Evolutionary conservation across 1,284 basidiomycete species (phyloP).

Genomic region (Ganoderma resinaceum): DNA sequence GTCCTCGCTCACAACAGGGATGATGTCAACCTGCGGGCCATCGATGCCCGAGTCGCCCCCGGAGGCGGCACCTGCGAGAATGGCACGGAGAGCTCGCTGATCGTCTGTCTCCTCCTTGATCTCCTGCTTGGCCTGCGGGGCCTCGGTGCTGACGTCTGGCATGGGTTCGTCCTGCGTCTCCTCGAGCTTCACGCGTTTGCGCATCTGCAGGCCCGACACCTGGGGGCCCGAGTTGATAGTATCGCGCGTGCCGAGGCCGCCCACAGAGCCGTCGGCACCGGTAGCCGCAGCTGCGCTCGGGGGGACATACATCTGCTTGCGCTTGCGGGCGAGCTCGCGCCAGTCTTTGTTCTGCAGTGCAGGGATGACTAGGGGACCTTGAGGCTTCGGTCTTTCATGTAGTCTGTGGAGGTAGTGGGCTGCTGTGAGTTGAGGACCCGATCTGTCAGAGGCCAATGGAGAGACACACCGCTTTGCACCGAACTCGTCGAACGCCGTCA

Average conservation of each 20-base stretch:
- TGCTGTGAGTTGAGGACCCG: constrained; percentile 69
- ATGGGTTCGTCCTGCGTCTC: constrained; percentile 34
- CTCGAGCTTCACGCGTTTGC: constrained; percentile 49
- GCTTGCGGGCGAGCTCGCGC: constrained; percentile 75
- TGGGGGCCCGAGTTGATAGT: constrained; percentile 75
- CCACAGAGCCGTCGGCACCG: constrained; percentile 79
- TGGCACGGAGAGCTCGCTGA: constrained; percentile 73
- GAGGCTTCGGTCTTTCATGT: constrained; percentile 51
- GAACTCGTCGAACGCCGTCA: constrained; percentile 74
- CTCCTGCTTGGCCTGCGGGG: constrained; percentile 39
- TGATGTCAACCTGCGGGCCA: constrained; percentile 51
- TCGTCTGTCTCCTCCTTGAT: constrained; percentile 67
- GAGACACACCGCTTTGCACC: constrained; percentile 79
- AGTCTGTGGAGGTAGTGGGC: constrained; percentile 49
- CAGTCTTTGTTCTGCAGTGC: constrained; percentile 88
- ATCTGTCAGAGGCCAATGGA: constrained; percentile 29
- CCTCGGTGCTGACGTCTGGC: constrained; percentile 19
- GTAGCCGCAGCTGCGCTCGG: constrained; percentile 65
- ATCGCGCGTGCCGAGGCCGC: constrained; percentile 78
- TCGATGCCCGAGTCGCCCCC: constrained; percentile 47
- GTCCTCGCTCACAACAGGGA: constrained; percentile 71
- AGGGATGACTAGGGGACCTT: constrained; percentile 83
- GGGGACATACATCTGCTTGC: constrained; percentile 69
- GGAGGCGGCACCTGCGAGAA: constrained; percentile 59
- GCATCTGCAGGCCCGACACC: constrained; percentile 64